These are phyloP conservation scores for Exophiala alcalophila DNA, from an alignment of 2,329 filamentous ascomycete genomes.

Conservation along the genomic window DNA sequence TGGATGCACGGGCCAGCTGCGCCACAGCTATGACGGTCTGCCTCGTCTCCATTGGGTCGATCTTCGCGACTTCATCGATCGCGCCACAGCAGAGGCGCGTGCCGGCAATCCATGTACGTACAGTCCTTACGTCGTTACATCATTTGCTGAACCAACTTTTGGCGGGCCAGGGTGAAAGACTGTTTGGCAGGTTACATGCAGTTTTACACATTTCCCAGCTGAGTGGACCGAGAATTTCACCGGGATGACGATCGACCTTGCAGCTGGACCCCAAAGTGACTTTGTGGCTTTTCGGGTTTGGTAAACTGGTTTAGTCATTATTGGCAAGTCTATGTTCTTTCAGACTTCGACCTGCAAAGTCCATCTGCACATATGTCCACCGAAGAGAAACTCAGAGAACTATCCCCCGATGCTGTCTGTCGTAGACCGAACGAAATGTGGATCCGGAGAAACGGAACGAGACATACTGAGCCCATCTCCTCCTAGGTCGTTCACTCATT, in stretches of 20 bases:
- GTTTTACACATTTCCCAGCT: too few species aligned
- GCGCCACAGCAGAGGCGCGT: too few species aligned
- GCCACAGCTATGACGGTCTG: constrained; percentile 1
- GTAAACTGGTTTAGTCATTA: constrained; percentile 21
- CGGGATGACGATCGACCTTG: too few species aligned
- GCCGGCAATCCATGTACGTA: too few species aligned
- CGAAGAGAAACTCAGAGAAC: constrained; percentile 23
- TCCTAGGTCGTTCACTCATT: neutral
- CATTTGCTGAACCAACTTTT: too few species aligned
- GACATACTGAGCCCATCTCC: neutral
- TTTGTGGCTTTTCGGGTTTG: constrained; percentile 2
- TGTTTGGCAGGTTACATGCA: too few species aligned
- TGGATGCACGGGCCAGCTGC: neutral
- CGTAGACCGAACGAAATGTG: constrained; percentile 10
- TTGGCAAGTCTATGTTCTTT: constrained; percentile 16
- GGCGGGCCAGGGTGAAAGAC: too few species aligned
- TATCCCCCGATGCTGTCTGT: constrained; percentile 12
- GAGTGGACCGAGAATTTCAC: too few species aligned
- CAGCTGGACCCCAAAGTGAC: too few species aligned
- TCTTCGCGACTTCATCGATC: too few species aligned
- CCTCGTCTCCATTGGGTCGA: constrained; percentile 3
- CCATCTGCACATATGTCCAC: constrained; percentile 24
- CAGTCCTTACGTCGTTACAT: too few species aligned
- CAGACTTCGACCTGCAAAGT: constrained; percentile 25
- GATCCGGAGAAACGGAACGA: constrained; percentile 4